Evolutionary conservation across 164 flowering plant genomes (phyloP), one percentile per base, ranked within the genome.

Genomic region (Brasenia schreberi): DNA sequence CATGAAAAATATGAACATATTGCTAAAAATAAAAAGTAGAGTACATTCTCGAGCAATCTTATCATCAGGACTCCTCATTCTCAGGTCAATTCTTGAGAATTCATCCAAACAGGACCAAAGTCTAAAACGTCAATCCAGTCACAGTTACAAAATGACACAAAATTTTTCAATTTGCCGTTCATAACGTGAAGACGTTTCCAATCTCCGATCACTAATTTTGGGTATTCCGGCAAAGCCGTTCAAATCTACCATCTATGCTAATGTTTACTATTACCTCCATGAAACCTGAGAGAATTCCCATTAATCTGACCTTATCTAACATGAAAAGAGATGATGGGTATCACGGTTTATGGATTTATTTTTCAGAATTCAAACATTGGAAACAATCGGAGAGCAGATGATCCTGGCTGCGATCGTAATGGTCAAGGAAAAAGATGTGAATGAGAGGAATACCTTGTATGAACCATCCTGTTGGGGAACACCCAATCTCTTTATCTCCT

Each of bases 401-500:
- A 45, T 45, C 53, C 53, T 7, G 7, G 53, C 53, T 45, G 5
- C 5, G 27, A 23, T 23, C 27, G 27, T 23, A 23, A 23, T 23
- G 27, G 27, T 2, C 27, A 23, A 23, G 2, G 52, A 42, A 0
- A 62, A 39, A 43, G 19, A 6, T 59, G 67, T 23, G 5, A 63
- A 52, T 18, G n/a, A 16, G 33, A 11, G 43, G 56, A 7, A 9
- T 68, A 88, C 98, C 97, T 90, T 90, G 90, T 81, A 87, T 52
- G 98, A 87, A 56, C 97, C 98, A 79, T 93, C 98, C 11, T 64
- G 74, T 74, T 90, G 98, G 72, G 77, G 59, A 70, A 68, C 77
- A 68, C 97, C 98, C 42, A 93, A 86, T 66, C 97, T 79, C 66
- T 81, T 78, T 77, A 93, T 93, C 71, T 90, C 98, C 65, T 82